Percentiles rank a stretch among this genome's conserved stretches.
Conservation (phyloP, 371 early-diverging fungal genomes). For the Zychaea mexicana region DNA sequence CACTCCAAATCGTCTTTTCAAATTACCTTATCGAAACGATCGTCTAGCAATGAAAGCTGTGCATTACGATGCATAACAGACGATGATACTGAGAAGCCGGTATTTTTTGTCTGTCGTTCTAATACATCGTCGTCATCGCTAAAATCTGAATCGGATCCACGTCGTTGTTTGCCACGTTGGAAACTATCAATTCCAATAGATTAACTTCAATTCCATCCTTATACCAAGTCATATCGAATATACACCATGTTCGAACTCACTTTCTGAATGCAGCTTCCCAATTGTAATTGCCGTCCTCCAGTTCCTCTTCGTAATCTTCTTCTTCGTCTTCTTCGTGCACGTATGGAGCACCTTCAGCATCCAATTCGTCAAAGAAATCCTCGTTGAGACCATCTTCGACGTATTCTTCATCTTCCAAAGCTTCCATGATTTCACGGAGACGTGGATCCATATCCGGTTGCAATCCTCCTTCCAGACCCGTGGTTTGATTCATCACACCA, state of each 20-base stretch:
- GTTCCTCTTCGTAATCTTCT: slow-evolving; percentile 53
- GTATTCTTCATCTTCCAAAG: slow-evolving; percentile 89
- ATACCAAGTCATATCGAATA: background rate
- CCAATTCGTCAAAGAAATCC: slow-evolving; percentile 70
- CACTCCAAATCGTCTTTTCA: background rate
- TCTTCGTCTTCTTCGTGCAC: slow-evolving; percentile 49
- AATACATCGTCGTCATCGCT: slow-evolving; percentile 45
- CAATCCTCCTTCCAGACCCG: slow-evolving; percentile 58
- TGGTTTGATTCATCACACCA: slow-evolving; percentile 44
- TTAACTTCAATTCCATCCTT: background rate
- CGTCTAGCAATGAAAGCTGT: slow-evolving; percentile 86
- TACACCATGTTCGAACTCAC: slow-evolving; percentile 26
- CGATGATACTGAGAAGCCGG: slow-evolving; percentile 86
- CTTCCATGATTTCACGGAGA: slow-evolving; percentile 87
- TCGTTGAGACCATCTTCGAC: slow-evolving; percentile 78
- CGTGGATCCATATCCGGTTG: slow-evolving; percentile 80
- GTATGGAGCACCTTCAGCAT: slow-evolving; percentile 51
- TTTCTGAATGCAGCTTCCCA: slow-evolving; percentile 76
- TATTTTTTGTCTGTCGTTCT: slow-evolving; percentile 46
- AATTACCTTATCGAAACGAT: slow-evolving; percentile 86
- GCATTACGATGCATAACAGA: slow-evolving; percentile 92
- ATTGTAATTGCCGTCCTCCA: slow-evolving; percentile 49
- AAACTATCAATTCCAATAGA: slow-evolving; percentile 21
- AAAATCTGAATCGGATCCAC: slow-evolving; percentile 23
- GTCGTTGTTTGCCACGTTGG: slow-evolving; percentile 43